phyloP scores from a whole-genome alignment of 169 alveolate genomes.

The Ichthyophthirius multifiliis region DNA sequence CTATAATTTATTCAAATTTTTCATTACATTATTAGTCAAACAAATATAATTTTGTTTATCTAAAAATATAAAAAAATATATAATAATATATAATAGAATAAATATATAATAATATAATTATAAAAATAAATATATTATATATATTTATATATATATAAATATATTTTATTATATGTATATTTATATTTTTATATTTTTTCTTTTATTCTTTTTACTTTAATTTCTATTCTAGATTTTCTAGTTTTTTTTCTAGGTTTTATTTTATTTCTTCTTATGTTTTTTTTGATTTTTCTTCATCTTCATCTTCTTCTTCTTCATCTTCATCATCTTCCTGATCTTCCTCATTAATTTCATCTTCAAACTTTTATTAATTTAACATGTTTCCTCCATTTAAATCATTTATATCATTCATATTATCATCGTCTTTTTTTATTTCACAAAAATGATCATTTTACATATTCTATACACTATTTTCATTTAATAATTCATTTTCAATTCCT shows the following conservation, averaged over 20 bases:
- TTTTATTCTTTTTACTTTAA: background rate
- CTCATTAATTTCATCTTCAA: background rate
- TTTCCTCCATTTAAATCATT: background rate
- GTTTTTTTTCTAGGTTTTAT: background rate
- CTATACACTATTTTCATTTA: background rate
- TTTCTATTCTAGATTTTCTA: background rate
- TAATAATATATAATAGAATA: no score
- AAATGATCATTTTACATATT: background rate
- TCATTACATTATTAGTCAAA: background rate
- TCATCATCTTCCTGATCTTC: background rate
- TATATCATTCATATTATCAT: no score
- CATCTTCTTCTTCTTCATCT: background rate
- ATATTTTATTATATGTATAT: no score
- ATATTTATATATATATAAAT: no score
- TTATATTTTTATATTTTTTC: no score
- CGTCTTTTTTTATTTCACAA: no score
- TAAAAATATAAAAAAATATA: no score
- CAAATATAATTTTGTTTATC: background rate
- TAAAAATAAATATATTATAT: no score
- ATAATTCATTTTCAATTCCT: background rate
- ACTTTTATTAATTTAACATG: background rate
- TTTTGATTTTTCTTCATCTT: background rate
- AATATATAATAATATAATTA: no score
- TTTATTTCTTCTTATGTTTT: background rate
- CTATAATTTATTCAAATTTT: background rate